phyloP scores from a whole-genome alignment of 805 yeast genomes.

The Clavispora phyllophila region DNA sequence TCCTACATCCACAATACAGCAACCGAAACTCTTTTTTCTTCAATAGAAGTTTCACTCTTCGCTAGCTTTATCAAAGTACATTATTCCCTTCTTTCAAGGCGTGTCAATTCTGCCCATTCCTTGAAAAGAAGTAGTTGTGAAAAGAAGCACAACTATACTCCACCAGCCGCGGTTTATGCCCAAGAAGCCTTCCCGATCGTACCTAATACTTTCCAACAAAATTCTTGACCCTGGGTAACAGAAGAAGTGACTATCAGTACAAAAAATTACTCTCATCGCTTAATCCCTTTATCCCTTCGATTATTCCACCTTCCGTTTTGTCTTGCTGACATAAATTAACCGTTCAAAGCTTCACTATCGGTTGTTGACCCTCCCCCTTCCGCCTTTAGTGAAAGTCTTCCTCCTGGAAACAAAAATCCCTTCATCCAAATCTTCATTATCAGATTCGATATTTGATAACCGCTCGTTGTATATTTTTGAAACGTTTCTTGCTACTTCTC shows the following conservation, averaged over 20 bases:
- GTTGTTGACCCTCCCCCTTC: conserved; percentile 36
- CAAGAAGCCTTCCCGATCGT: conserved; percentile 41
- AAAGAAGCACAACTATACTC: too few species aligned
- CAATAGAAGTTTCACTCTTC: neutral
- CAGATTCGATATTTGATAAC: neutral
- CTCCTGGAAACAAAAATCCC: neutral
- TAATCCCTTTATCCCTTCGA: neutral
- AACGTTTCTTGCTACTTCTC: conserved; percentile 48
- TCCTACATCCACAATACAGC: neutral
- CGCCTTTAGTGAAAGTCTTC: conserved; percentile 17
- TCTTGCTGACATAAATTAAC: conserved; percentile 12
- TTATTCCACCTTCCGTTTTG: conserved; percentile 7
- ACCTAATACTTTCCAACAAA: conserved; percentile 21
- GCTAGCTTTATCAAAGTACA: neutral
- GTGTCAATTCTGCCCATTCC: neutral
- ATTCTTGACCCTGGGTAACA: conserved; percentile 43
- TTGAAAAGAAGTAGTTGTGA: neutral
- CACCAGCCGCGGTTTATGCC: conserved; percentile 32
- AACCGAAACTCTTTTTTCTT: neutral
- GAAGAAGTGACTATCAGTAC: conserved; percentile 2
- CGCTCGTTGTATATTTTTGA: conserved; percentile 14
- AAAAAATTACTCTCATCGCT: neutral
- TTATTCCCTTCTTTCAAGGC: neutral
- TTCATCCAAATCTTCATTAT: neutral
- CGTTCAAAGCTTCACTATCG: conserved; percentile 20